Conservation (phyloP, 2,329 filamentous ascomycete genomes). For the Keithomyces neogunnii region DNA sequence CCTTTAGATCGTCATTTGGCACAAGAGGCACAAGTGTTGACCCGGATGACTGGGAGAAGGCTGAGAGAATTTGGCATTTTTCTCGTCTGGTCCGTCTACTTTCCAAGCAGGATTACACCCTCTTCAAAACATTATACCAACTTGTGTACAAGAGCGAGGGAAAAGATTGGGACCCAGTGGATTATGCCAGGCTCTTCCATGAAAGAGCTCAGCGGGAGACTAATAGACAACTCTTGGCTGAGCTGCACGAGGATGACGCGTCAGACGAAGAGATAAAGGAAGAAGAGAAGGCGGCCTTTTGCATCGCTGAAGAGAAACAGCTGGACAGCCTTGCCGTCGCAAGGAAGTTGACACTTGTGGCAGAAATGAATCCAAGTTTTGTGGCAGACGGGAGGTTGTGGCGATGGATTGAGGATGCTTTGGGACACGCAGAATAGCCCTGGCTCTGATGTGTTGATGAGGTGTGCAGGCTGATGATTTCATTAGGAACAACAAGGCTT, state of each 20-base stretch:
- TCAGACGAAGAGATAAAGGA: neutral
- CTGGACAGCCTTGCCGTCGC: conserved; percentile 3
- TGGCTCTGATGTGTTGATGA: too few species aligned
- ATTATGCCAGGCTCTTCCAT: neutral
- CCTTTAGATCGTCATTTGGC: neutral
- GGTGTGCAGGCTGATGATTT: too few species aligned
- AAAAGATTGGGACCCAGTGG: neutral
- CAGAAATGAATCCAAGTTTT: conserved; percentile 6
- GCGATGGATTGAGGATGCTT: conserved; percentile 5
- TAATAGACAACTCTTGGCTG: neutral
- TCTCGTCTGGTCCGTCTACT: conserved; percentile 10
- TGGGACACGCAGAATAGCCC: neutral
- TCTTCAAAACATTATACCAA: conserved; percentile 8
- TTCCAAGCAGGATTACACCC: conserved; percentile 10
- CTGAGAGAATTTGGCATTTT: conserved; percentile 10
- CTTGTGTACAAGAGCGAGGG: neutral
- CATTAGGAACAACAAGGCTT: too few species aligned
- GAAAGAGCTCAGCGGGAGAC: neutral
- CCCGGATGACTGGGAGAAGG: conserved; percentile 1
- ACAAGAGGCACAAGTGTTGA: neutral
- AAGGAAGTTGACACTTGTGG: conserved; percentile 5
- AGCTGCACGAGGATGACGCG: neutral
- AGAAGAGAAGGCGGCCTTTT: neutral
- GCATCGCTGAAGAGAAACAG: conserved; percentile 2
- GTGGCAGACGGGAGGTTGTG: conserved; percentile 5